Evolutionary conservation across 2,329 filamentous ascomycete genomes (phyloP).

Genomic region (Diaporthe batatas): DNA sequence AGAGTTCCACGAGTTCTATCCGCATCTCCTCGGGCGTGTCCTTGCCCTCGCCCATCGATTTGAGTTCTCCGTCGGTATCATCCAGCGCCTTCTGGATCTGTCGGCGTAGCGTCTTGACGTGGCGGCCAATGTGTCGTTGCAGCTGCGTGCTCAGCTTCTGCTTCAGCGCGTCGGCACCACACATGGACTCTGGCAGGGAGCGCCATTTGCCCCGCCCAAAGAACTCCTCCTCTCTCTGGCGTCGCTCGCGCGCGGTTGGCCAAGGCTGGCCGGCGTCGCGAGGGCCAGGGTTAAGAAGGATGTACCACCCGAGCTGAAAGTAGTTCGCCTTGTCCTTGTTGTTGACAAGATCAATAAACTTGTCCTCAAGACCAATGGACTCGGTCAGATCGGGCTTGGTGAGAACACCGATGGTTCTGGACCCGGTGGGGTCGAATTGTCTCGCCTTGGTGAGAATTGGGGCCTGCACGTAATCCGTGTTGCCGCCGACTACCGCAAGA

Average conservation of each 20-base stretch:
- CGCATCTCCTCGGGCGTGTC: constrained; percentile 68
- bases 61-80: constrained; percentile 63
- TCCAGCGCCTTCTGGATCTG: constrained; percentile 66
- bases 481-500: constrained; percentile 67
- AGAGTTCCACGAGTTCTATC: constrained; percentile 66
- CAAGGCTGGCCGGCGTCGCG: constrained; percentile 59
- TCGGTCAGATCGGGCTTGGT: constrained; percentile 68
- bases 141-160: constrained; percentile 64
- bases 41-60: constrained; percentile 63
- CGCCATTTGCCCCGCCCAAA: constrained; percentile 64
- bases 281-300: constrained; percentile 63
- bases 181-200: constrained; percentile 60
- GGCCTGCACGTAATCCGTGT: constrained; percentile 67
- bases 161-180: constrained; percentile 60
- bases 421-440: constrained; percentile 63
- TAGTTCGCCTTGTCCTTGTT: constrained; percentile 64
- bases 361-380: constrained; percentile 65
- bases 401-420: constrained; percentile 64
- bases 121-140: constrained; percentile 65
- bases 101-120: constrained; percentile 63
- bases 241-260: constrained; percentile 58
- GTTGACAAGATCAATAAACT: constrained; percentile 66
- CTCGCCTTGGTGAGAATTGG: constrained; percentile 65
- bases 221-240: constrained; percentile 60
- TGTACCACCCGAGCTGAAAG: constrained; percentile 66